Base-by-base conservation (phyloP, 208 protist species). In the Acanthamoeba royreba region DNA sequence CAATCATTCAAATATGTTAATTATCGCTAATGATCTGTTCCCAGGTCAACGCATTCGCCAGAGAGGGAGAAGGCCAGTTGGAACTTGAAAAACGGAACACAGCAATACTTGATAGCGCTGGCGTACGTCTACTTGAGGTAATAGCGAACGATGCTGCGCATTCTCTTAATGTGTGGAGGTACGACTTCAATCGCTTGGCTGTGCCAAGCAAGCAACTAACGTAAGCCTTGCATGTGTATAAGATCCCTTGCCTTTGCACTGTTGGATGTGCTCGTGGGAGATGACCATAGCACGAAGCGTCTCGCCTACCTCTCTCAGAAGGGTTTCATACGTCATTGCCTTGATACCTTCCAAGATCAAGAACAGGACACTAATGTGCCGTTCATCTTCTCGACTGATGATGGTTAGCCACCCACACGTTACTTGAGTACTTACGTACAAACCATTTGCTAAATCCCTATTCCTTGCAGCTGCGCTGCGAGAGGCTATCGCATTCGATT, bases 21-120 rank as follows among this genome's bases (percentile, higher is more conserved):
- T 28, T 35, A 22, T 61, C 9, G 11, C 22, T 25, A 40, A 33
- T 81, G 13, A 19, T n/a, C 33, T 74, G 63, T 28, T 87, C 9
- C 19, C 33, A 81, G 63, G 28, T 61, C 13, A 40, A 47, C 46
- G 33, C 40, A 5, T 49, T 85, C 25, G 28, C 88, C 22, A 43
- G 55, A 31, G 38, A 58, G 33, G 28, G 47, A 31, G 88, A 93
- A 40, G 38, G 35, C 8, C 88, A 93, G n/a, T 45, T 83, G 25
- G 46, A 83, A 15, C 38, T 93, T 42, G 61, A 93, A 13, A 93
- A 83, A 42, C 88, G 63, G 13, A 83, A 74, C 38, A 35, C 31
- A 19, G 88, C 42, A n/a, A 93, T 93, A 17, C 88, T 93, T n/a
- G 88, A 93, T 22, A 81, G 66, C 53, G 88, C 58, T 17, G 66